Evolutionary conservation across 2,329 filamentous ascomycete genomes (phyloP), one percentile per base, ranked within the genome.

Genomic region (Alternaria viburni): DNA sequence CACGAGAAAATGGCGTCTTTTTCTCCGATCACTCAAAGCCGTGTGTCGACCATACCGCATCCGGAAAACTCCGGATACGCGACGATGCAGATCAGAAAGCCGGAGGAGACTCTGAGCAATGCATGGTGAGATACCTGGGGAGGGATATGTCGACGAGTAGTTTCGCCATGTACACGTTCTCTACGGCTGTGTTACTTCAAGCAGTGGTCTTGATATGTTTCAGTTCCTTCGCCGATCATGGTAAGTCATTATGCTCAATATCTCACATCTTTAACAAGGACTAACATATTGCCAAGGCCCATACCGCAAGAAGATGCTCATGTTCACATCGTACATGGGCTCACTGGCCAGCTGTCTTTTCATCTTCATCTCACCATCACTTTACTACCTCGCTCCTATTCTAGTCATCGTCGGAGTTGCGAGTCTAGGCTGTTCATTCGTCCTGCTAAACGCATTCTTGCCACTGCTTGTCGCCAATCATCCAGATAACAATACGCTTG

Each of bases 161-260:
- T 79, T 97, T 97, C 78, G 93, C 93, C 70, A 93, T 97, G 91
- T 97, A 97, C 79, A 97, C 93, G 0, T 97, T 97, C 79, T 96
- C 93, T 50, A 82, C 94, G 70, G 96, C 93, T 73, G 94, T 97
- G 1, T 80, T 97, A 21, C 80, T 96, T 10, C 94, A 97, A 77
- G 91, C 93, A 1, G 78, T 97, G n/a, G 84, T 97, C 7, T 91
- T 98, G 49, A 91, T 97, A 67, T 96, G 93, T 71, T 96, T 97
- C 81, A 96, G 93, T 74, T 95, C 92, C 50, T 93, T 95, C 25
- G 94, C 94, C 49, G 95, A 98, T 78, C 93, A 97, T 81, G 94
- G 95, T 78, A 91, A 88, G 65, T 70, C 26, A 25, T 50, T 4
- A 2, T 15, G 1, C 1, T 23, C 13, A 25, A 32, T 52, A 15